Evolutionary conservation across 2,329 filamentous ascomycete genomes (phyloP).

Genomic region (Aspergillus persii): DNA sequence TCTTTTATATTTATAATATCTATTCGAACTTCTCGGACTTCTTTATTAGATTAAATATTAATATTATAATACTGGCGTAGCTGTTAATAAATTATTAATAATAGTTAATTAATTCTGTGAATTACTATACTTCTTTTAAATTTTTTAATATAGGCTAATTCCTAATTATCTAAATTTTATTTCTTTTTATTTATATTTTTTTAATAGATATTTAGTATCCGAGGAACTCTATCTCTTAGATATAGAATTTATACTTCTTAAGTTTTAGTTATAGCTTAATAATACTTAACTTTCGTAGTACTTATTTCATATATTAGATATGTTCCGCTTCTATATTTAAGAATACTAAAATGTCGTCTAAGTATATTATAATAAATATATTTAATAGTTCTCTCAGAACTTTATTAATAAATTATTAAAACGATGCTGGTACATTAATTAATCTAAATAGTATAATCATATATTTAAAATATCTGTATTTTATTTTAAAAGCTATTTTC

Average conservation of each 20-base stretch:
- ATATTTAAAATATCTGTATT: conserved; percentile 29
- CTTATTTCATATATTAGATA: not conserved
- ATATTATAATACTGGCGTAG: too few relatives aligned
- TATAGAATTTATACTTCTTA: too few relatives aligned
- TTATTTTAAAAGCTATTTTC: conserved; percentile 30
- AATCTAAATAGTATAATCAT: conserved; percentile 29
- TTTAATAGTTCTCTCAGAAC: conserved; percentile 1
- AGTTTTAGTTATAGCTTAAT: not conserved
- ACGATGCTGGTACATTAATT: conserved; percentile 10
- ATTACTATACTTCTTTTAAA: too few relatives aligned
- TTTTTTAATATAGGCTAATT: too few relatives aligned
- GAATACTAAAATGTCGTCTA: conserved; percentile 5
- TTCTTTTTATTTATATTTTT: too few relatives aligned
- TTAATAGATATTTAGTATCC: too few relatives aligned
- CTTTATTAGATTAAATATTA: too few relatives aligned
- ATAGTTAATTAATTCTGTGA: too few relatives aligned
- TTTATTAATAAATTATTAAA: conserved; percentile 1
- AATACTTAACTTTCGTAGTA: conserved; percentile 1
- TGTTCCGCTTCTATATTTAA: conserved; percentile 1
- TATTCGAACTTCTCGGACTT: not conserved
- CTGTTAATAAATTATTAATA: too few relatives aligned
- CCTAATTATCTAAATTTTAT: too few relatives aligned
- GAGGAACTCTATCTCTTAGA: too few relatives aligned
- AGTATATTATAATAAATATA: conserved; percentile 2
- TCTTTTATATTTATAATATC: too few relatives aligned